These are phyloP conservation scores for Backusella circina DNA, from an alignment of 192 early-diverging fungal species.

Conservation along the genomic window DNA sequence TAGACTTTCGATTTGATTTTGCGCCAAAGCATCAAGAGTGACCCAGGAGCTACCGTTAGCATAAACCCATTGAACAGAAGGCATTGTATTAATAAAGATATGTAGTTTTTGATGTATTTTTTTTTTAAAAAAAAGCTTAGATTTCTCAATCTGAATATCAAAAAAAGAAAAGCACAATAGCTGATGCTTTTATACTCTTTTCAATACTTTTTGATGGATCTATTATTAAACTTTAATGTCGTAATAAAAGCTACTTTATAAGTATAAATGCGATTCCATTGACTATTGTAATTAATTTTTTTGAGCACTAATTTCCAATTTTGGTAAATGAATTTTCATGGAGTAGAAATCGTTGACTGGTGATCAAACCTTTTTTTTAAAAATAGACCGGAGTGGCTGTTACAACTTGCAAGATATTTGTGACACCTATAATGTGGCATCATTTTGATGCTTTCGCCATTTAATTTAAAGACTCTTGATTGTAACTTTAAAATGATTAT, in stretches of 20 bases:
- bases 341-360: background rate
- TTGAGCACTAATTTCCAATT: background rate
- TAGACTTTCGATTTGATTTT: background rate
- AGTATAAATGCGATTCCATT: background rate
- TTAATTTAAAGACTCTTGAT: background rate
- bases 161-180: background rate
- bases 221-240: background rate
- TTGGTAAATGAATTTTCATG: background rate
- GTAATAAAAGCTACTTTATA: background rate
- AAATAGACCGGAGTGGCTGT: background rate
- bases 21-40: background rate
- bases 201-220: background rate
- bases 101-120: background rate
- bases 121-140: background rate
- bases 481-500: background rate
- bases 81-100: background rate
- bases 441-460: background rate
- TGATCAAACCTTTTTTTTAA: background rate
- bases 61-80: slow-evolving; percentile 6
- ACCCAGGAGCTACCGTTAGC: slow-evolving; percentile 3
- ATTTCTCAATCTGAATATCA: background rate
- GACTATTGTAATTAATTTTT: background rate
- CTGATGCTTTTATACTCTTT: background rate
- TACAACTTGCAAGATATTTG: background rate
- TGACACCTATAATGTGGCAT: background rate